A percentile compares a stretch with the other conserved stretches of the same genome.
Conservation (phyloP, 148 eudicot species). For the Rheum nobile region DNA sequence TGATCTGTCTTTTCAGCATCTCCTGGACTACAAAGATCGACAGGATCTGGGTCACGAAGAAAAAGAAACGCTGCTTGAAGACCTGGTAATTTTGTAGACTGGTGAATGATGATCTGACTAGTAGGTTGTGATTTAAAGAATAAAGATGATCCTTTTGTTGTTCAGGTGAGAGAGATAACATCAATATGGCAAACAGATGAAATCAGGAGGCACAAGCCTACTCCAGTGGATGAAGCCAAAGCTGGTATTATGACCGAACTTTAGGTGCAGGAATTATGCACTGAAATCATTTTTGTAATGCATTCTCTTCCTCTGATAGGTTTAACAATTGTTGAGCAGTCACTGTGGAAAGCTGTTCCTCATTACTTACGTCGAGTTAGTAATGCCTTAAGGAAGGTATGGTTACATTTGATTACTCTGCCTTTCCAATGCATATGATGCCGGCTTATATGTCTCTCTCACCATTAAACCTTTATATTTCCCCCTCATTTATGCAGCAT, state of each 20-base stretch:
- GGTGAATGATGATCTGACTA: background rate
- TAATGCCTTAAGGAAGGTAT: constrained; percentile 81
- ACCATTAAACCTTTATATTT: background rate
- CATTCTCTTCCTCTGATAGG: constrained; percentile 23
- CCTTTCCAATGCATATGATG: background rate
- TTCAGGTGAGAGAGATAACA: constrained; percentile 81
- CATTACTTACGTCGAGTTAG: constrained; percentile 86
- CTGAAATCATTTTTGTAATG: background rate
- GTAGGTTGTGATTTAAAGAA: background rate
- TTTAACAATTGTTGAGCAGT: constrained; percentile 80
- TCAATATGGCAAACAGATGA: constrained; percentile 98
- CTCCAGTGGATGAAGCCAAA: constrained; percentile 96
- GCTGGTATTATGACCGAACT: constrained; percentile 41
- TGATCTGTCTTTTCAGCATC: constrained; percentile 49
- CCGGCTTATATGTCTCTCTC: background rate
- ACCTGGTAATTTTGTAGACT: constrained; percentile 41
- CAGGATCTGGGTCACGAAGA: constrained; percentile 79
- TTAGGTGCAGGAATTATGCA: background rate
- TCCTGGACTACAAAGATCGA: constrained; percentile 71
- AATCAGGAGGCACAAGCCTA: constrained; percentile 84
- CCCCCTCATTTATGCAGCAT: constrained; percentile 33
- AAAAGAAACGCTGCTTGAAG: constrained; percentile 79
- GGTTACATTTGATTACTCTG: background rate
- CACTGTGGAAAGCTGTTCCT: constrained; percentile 93
- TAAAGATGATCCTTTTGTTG: background rate